A percentile compares a stretch with the other conserved stretches of the same genome.
These are phyloP conservation scores for Remersonia thermophila DNA, from an alignment of 2,329 filamentous ascomycete species.

Conservation along the genomic window DNA sequence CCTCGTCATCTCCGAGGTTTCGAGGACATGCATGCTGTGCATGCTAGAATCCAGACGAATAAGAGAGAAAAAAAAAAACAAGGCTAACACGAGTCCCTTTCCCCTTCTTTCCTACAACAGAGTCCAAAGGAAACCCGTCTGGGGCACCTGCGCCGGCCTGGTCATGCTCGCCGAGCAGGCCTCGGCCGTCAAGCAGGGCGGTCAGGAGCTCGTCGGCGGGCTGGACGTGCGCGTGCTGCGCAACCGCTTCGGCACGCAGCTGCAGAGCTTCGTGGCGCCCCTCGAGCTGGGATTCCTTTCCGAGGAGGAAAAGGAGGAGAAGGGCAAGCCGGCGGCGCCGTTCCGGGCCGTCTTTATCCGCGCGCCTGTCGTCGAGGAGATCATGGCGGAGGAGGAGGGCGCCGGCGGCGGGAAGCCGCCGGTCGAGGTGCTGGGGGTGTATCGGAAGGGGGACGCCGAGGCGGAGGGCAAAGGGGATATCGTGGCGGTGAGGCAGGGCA, in stretches of 20 bases:
- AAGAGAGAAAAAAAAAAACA: too few relatives aligned
- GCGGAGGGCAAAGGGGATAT: constrained; percentile 49
- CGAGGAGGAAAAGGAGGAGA: neutral
- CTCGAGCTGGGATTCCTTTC: constrained; percentile 60
- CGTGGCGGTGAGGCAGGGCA: constrained; percentile 78
- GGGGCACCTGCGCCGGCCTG: constrained; percentile 92
- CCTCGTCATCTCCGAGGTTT: too few relatives aligned
- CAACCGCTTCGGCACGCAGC: constrained; percentile 90
- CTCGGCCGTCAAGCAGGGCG: constrained; percentile 78
- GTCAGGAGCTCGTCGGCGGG: constrained; percentile 86
- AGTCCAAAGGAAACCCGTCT: constrained; percentile 65
- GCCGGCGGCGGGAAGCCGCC: constrained; percentile 23
- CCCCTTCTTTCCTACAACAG: constrained; percentile 29
- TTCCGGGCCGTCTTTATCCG: constrained; percentile 88
- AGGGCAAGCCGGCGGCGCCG: constrained; percentile 17
- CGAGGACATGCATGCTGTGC: too few relatives aligned
- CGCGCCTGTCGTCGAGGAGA: constrained; percentile 78
- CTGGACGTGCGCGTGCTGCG: constrained; percentile 81
- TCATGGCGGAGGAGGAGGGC: constrained; percentile 28
- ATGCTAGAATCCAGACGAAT: too few relatives aligned
- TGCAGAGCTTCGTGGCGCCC: constrained; percentile 75
- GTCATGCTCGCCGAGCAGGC: constrained; percentile 83
- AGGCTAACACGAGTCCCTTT: too few relatives aligned
- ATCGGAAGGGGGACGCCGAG: neutral
- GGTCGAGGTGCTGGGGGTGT: constrained; percentile 23